Evolutionary conservation across 345 rosid species (phyloP).

Genomic region (Moricandia arvensis): DNA sequence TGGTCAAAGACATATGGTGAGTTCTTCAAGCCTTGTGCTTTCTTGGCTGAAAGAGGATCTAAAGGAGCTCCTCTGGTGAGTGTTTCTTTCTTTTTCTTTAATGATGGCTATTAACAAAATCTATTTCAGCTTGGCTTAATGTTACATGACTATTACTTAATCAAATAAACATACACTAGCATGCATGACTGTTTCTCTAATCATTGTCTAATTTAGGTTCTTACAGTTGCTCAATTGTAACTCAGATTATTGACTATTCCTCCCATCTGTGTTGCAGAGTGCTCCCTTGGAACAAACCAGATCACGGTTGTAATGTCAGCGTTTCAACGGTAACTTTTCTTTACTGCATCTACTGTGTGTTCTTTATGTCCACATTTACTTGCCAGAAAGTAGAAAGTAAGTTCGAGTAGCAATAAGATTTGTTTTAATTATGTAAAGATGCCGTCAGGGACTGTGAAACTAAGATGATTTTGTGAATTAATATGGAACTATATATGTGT

Average conservation of each 20-base stretch:
- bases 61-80: conserved; percentile 68
- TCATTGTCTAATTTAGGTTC: background rate
- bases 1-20: conserved; percentile 84
- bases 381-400: conserved; percentile 22
- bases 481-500: background rate
- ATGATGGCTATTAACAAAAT: background rate
- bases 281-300: conserved; percentile 48
- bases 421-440: conserved; percentile 1
- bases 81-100: background rate
- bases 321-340: background rate
- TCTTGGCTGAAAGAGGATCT: conserved; percentile 77
- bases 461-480: background rate
- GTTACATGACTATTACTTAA: background rate
- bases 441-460: background rate
- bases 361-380: background rate
- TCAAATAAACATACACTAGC: background rate
- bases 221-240: background rate
- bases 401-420: background rate
- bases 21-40: conserved; percentile 90
- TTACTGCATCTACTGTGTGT: conserved; percentile 14
- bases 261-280: conserved; percentile 51
- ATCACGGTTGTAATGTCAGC: conserved; percentile 43
- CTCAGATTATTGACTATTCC: background rate
- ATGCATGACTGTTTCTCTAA: background rate
- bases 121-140: background rate